phyloP scores from a whole-genome alignment of 2,329 filamentous ascomycete species.

The Blastomyces gilchristii region DNA sequence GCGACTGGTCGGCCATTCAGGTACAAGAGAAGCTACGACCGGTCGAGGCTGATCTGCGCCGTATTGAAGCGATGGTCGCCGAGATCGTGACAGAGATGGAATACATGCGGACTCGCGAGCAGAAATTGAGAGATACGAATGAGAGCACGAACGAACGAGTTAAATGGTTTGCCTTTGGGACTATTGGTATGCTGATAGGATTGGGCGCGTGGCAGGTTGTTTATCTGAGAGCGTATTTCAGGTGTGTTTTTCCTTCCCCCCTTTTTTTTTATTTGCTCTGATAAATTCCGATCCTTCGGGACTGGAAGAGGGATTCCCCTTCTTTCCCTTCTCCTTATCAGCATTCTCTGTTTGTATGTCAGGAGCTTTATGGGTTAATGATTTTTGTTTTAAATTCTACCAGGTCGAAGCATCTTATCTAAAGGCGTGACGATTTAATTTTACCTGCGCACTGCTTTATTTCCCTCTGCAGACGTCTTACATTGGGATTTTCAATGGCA shows the following conservation, averaged over 20 bases:
- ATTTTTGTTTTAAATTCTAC: neutral
- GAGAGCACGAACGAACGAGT: slow-evolving; percentile 98
- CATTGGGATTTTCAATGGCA: neutral
- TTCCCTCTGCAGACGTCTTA: neutral
- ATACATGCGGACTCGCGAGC: slow-evolving; percentile 78
- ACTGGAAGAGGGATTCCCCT: slow-evolving; percentile 3
- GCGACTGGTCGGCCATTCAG: slow-evolving; percentile 96
- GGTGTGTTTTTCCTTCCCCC: slow-evolving; percentile 39
- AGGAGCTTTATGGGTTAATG: neutral
- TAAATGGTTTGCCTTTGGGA: slow-evolving; percentile 95
- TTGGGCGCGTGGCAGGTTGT: slow-evolving; percentile 96
- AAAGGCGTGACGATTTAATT: slow-evolving; percentile 18
- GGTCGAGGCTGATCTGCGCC: slow-evolving; percentile 83
- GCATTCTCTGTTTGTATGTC: neutral
- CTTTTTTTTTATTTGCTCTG: neutral
- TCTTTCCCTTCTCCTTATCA: slow-evolving; percentile 12
- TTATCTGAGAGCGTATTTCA: slow-evolving; percentile 94
- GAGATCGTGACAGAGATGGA: slow-evolving; percentile 95
- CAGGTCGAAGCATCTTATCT: slow-evolving; percentile 62
- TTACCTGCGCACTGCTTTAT: slow-evolving; percentile 3
- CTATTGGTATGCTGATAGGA: slow-evolving; percentile 79
- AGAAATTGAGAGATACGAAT: slow-evolving; percentile 95
- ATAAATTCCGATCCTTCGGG: neutral
- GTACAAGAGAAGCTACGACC: slow-evolving; percentile 96
- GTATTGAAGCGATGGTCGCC: slow-evolving; percentile 79